Evolutionary conservation across 257 asterid species (phyloP), one percentile per base, ranked within the genome.

Genomic region (Parsonsia alboflavescens): DNA sequence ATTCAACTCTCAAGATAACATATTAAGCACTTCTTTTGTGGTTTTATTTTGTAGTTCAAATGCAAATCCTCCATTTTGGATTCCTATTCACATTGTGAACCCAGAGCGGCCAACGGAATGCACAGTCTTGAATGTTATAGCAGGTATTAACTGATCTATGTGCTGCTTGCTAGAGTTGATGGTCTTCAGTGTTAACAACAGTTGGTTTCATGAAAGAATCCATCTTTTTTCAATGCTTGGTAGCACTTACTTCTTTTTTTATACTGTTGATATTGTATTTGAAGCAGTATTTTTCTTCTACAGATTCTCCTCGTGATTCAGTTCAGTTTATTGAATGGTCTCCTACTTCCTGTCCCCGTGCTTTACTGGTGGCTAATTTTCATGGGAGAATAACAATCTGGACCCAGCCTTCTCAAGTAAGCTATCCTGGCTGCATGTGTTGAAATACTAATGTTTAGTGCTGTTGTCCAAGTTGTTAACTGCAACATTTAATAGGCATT

Each of bases 291-390:
- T 54, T 67, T 54, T 44, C 68, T 52, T 48, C 63, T 80, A 84
- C 89, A 94, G 99, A 94, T 82, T 94, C 99, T 69, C 99, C 99
- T 62, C 92, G 99, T 42, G 99, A 94, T 79, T 94, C 96, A 15
- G 95, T 94, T 81, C 99, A 94, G 83, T 94, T 90, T 83, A 89
- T 94, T 57, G 99, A 94, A 87, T 94, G 99, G 99, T 92, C 99
- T 36, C 99, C 99, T 62, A 83, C 93, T 68, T 88, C 98, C 2
- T 90, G 97, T 72, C 91, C 91, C 19, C 97, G 98, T 70, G 98
- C 99, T 2, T 84, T 95, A 77, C 98, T 95, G 63, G 80, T 92
- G 52, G 92, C 98, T 70, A 95, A 95, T 89, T 95, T 92, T 82
- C 97, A 92, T 77, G 99, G 99, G 70, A 90, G 98, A 75, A 87